Evolutionary conservation across 148 eudicot species (phyloP), one percentile per base, ranked within the genome.

Genomic region (Heliamphora exappendiculata): DNA sequence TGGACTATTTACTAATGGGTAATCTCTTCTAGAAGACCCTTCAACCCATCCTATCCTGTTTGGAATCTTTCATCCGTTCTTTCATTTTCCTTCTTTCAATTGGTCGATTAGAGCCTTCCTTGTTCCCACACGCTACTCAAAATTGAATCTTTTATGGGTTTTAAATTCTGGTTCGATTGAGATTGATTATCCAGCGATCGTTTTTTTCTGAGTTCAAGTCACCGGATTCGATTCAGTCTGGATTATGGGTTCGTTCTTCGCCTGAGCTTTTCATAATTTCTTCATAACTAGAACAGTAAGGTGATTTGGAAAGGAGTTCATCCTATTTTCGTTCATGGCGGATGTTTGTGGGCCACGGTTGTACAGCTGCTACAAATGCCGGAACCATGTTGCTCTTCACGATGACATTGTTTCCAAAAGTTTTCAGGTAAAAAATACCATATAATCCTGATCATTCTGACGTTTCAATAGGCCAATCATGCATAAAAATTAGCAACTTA

Each of bases 331-430:
- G 3, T 22, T 58, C 13, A 91, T 91, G 93, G 96, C 85, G 76
- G 90, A 82, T 72, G 19, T 84, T 78, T 54, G 74, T 19, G 90
- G 90, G 2, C 90, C 88, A 7, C 83, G 90, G 66, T 57, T 91
- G 83, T 91, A 89, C 82, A 78, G 90, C 79, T 89, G 97, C 84
- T 88, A 86, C 75, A 84, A 80, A 77, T 89, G 97, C 79, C 73
- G 88, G 71, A 89, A 81, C 81, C 81, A 81, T 65, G 87, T 91
- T 73, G 93, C 90, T 13, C 88, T 83, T 74, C 97, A 91, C 63
- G 93, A 91, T 79, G 93, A 91, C 79, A 66, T 88, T 78, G 83
- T 88, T 76, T 91, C 97, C 58, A 91, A 90, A 85, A 91, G 88
- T 67, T 91, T 90, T 78, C 97, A 91, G 97, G 97, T 89, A 29